Conservation (phyloP, 2,329 filamentous ascomycete species). For the Ophiostoma ulmi region DNA sequence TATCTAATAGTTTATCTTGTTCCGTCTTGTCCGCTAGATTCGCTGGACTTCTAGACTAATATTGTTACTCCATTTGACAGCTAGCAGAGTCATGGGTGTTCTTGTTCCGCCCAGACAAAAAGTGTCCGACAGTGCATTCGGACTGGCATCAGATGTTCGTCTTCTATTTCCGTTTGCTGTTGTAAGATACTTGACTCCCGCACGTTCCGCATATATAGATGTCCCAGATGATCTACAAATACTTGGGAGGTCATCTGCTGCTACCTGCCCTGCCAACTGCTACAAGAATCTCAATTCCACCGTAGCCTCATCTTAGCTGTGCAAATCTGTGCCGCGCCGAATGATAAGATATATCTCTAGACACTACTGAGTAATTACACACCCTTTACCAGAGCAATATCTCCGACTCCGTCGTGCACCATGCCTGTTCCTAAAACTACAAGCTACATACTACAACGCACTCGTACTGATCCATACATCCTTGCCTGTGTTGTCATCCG, state of each 20-base stretch:
- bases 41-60: neutral
- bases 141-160: neutral
- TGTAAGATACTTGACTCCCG: neutral
- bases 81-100: neutral
- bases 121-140: neutral
- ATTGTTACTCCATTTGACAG: neutral
- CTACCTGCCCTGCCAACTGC: neutral
- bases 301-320: neutral
- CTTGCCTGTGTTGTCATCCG: constrained; percentile 5
- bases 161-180: neutral
- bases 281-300: neutral
- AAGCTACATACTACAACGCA: neutral
- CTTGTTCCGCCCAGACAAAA: neutral
- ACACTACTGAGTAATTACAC: neutral
- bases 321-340: neutral
- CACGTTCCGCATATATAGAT: neutral
- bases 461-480: neutral
- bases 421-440: neutral
- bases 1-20: no score
- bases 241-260: neutral
- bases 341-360: neutral
- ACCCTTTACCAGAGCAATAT: neutral
- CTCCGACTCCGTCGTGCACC: neutral
- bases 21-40: neutral
- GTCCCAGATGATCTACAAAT: neutral